Percentiles rank a stretch among this genome's conserved stretches.
Evolutionary conservation across 768 basidiomycete genomes (phyloP).

Genomic region (Podaxis sp.): DNA sequence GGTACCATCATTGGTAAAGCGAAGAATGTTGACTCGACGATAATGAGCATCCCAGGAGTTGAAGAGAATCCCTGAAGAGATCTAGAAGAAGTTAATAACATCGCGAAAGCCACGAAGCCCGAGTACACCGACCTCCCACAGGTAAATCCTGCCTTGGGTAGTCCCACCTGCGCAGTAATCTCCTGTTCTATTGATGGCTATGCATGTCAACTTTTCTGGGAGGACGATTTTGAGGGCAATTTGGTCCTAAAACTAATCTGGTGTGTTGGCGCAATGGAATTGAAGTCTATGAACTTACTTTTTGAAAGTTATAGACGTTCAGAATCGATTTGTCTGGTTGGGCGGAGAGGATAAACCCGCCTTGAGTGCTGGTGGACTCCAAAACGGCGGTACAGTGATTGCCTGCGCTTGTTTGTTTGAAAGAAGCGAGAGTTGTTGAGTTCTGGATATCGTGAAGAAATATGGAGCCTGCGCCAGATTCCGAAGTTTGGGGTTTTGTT

Average conservation of each 20-base stretch:
- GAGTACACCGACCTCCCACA: conserved; percentile 83
- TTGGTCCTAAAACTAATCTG: conserved; percentile 69
- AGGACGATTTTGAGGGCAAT: conserved; percentile 81
- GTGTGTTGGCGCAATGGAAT: conserved; percentile 4
- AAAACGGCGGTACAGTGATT: conserved; percentile 68
- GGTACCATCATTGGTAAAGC: conserved; percentile 80
- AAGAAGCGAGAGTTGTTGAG: conserved; percentile 73
- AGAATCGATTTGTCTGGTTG: conserved; percentile 88
- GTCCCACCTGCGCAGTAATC: conserved; percentile 87
- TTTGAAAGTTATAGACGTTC: conserved; percentile 93
- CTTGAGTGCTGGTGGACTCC: conserved; percentile 67
- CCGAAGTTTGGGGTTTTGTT: conserved; percentile 48
- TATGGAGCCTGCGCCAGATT: conserved; percentile 60
- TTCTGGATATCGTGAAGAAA: conserved; percentile 82
- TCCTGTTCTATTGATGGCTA: conserved; percentile 73
- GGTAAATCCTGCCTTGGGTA: conserved; percentile 81
- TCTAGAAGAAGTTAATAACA: conserved; percentile 39
- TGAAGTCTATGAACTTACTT: conserved; percentile 45
- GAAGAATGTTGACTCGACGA: conserved; percentile 78
- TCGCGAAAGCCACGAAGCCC: background rate
- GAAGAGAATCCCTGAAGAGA: conserved; percentile 91
- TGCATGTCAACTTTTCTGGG: conserved; percentile 85
- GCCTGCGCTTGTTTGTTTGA: conserved; percentile 79
- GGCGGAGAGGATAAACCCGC: conserved; percentile 81
- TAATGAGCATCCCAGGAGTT: conserved; percentile 96